A percentile compares a stretch with the other conserved stretches of the same genome.
Conservation (phyloP, 2,329 filamentous ascomycete genomes). For the Pyrenophora tritici-repentis region DNA sequence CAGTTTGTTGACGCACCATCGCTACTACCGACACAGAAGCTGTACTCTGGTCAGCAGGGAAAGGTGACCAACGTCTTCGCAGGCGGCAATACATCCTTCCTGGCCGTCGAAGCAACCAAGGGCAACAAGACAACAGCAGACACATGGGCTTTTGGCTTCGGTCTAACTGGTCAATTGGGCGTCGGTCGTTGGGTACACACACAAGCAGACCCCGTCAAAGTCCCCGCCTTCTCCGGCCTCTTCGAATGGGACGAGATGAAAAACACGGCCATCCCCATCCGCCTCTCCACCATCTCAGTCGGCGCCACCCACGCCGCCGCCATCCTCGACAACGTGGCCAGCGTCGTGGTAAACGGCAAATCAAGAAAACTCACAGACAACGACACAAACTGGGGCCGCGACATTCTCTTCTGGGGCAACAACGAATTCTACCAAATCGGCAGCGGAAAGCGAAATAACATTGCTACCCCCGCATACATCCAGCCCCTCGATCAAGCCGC, state of each 20-base stretch:
- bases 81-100: conserved; percentile 85
- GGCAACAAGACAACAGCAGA: conserved; percentile 70
- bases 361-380: conserved; percentile 55
- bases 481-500: conserved; percentile 71
- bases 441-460: conserved; percentile 84
- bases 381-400: conserved; percentile 85
- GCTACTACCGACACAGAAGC: conserved; percentile 69
- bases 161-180: conserved; percentile 81
- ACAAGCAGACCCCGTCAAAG: conserved; percentile 75
- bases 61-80: conserved; percentile 79
- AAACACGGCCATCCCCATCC: conserved; percentile 74
- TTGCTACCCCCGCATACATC: conserved; percentile 76
- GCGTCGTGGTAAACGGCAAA: conserved; percentile 60
- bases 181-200: conserved; percentile 90
- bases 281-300: conserved; percentile 71
- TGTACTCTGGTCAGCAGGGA: conserved; percentile 71
- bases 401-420: conserved; percentile 91
- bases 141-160: conserved; percentile 84
- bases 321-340: conserved; percentile 79
- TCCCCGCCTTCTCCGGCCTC: conserved; percentile 81
- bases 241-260: conserved; percentile 83
- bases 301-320: conserved; percentile 82
- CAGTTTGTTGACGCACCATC: conserved; percentile 71
- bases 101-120: conserved; percentile 77
- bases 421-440: conserved; percentile 95